A percentile compares a stretch with the other conserved stretches of the same genome.
Evolutionary conservation across 257 asterid species (phyloP).

Genomic region (Przewalskia tangutica): DNA sequence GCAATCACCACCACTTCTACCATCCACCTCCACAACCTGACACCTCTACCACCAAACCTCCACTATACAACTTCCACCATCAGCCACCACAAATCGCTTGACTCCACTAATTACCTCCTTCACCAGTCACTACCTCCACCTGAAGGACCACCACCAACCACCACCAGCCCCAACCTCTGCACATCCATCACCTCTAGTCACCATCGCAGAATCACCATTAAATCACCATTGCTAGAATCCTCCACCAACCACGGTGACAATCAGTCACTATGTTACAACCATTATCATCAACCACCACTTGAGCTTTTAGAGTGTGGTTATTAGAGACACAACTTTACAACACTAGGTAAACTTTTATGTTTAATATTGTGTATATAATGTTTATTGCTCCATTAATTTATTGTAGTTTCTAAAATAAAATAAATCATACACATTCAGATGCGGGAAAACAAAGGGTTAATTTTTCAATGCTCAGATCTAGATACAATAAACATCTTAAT

Average conservation of each 20-base stretch:
- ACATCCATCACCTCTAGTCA: not conserved
- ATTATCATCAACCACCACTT: not conserved
- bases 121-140: not conserved
- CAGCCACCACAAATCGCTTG: not conserved
- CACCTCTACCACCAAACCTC: not conserved
- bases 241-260: not conserved
- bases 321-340: not conserved
- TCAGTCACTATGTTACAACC: not conserved
- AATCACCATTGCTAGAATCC: not conserved
- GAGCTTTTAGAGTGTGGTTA: not conserved
- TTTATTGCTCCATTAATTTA: too few relatives aligned
- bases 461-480: not conserved
- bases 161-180: not conserved
- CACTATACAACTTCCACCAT: not conserved
- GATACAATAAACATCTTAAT: not conserved
- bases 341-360: not conserved
- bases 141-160: not conserved
- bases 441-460: not conserved
- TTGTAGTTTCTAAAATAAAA: not conserved
- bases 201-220: not conserved
- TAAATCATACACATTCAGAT: not conserved
- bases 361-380: not conserved
- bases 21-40: not conserved
- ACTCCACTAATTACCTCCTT: not conserved
- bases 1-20: not conserved